Base-by-base conservation (phyloP, 257 asterid species). In the Knoxia roxburghii region DNA sequence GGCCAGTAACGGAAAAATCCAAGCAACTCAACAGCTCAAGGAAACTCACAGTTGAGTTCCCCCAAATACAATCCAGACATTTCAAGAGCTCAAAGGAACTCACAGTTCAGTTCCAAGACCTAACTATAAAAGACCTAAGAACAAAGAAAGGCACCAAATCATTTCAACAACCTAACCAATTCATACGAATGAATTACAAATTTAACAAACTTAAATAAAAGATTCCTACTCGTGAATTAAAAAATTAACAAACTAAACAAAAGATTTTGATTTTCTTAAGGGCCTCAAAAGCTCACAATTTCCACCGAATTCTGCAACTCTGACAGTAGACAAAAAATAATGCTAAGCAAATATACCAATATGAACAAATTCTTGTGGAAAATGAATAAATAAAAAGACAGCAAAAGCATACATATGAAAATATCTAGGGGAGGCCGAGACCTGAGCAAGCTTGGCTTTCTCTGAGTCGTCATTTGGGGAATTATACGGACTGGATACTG, bases 371-470 rank as follows among this genome's bases (percentile, higher is more conserved):
- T n/a, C n/a, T n/a, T n/a, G n/a, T n/a, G n/a, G n/a, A n/a, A n/a
- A n/a, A n/a, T n/a, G n/a, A n/a, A n/a, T n/a, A n/a, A n/a, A n/a
- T n/a, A n/a, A 37, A 37, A 37, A 37, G 9, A 3, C 9, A 37
- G 41, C 6, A 40, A 32, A 43, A 21, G 27, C 30, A 68, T 24
- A 56, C 1, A 52, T 5, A 55, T 2, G 21, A 18, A 39, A 39
- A 23, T 0, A 5, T 0, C 9, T 27, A 35, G 20, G 2, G 8
- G 71, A 15, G 45, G 64, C 62, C 65, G 20, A n/a, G n/a, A 94
- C 99, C 99, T 90, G 98, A 70, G 91, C 91, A 46, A 90, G 95
- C 59, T 94, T 94, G 29, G 86, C 93, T 78, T 85, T 81, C 39
- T 90, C 97, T 4, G 90, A 77, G 46, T 88, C 98, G 67, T 78